Conservation (phyloP, 805 yeast genomes). For the Myxozyma lipomycoides region DNA sequence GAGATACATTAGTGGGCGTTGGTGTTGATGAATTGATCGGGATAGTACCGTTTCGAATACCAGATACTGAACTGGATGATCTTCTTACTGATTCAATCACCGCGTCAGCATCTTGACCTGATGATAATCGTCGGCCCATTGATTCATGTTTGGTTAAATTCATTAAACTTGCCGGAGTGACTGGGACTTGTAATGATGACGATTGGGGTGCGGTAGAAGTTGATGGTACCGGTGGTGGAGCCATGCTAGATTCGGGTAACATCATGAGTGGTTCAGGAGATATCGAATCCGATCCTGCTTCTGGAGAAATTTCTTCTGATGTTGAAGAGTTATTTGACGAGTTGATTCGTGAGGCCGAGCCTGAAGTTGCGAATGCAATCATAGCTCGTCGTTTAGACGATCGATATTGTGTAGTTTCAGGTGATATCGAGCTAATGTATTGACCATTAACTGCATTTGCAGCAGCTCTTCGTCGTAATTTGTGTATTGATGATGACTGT, state of each 20-base stretch:
- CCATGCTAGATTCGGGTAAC: slow-evolving; percentile 21
- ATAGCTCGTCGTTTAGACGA: slow-evolving; percentile 24
- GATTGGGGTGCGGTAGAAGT: slow-evolving; percentile 1
- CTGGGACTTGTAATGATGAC: slow-evolving; percentile 27
- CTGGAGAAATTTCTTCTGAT: background rate
- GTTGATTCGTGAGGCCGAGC: too few species aligned
- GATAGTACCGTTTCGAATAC: background rate
- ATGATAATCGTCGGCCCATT: slow-evolving; percentile 27
- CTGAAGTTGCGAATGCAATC: slow-evolving; percentile 9
- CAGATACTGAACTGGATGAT: background rate
- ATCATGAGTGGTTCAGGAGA: slow-evolving; percentile 25
- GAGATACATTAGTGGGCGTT: slow-evolving; percentile 8
- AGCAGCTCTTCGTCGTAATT: too few species aligned
- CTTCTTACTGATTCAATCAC: slow-evolving; percentile 18
- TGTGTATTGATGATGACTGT: too few species aligned
- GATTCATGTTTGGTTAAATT: slow-evolving; percentile 26
- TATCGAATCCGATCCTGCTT: slow-evolving; percentile 19
- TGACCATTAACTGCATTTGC: background rate
- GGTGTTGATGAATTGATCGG: background rate
- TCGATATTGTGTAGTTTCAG: slow-evolving; percentile 5
- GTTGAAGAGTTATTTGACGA: too few species aligned
- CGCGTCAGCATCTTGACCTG: slow-evolving; percentile 22
- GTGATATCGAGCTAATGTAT: background rate
- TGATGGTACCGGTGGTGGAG: slow-evolving; percentile 27
- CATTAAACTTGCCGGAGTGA: slow-evolving; percentile 37